Base-by-base conservation (phyloP, 805 yeast species). In the Myxozyma monticola region DNA sequence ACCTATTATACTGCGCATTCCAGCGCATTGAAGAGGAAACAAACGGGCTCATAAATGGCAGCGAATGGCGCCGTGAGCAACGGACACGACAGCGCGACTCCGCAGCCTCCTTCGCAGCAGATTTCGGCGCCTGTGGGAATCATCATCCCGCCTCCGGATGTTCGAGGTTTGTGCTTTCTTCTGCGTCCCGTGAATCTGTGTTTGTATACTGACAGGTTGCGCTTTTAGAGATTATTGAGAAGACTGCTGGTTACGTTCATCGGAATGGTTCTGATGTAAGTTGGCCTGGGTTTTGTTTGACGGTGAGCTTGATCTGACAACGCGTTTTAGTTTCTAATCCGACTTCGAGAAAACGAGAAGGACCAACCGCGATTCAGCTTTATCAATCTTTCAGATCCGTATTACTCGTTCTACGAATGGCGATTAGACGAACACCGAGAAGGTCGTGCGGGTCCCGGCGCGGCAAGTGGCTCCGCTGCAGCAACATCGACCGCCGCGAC, bases 231-330 rank as follows among this genome's bases (percentile, higher is more conserved):
- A 74, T 78, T 17, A 83, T 90, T 17, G 81, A 78, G 43, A 85
- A 84, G 62, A 85, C 96, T 0, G 88, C 84, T 0, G 77, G 72
- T 2, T 87, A 84, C 61, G 88, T 89, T 4, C 59, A 69, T 25
- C 73, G 84, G 54, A 85, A 87, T 62, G 96, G 96, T 0, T 60
- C 65, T 0, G 70, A 76, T 1, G 60, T 55, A 45, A 25, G 60
- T 44, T 29, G 18, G 15, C 10, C 21, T 35, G 28, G 15, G 20
- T 24, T n/a, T n/a, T n/a, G n/a, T n/a, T n/a, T n/a, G n/a, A 38
- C 9, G n/a, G 14, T 38, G 8, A 10, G 29, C 12, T 24, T 26
- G 14, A 6, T 26, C 10, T 4, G 33, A 5, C 21, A 37, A 6
- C 22, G 30, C n/a, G n/a, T 26, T 26, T 12, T 26, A 12, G 12